Evolutionary conservation across 352 stramenopile genomes (phyloP), one percentile per base, ranked within the genome.

Genomic region (Globisporangium solare): DNA sequence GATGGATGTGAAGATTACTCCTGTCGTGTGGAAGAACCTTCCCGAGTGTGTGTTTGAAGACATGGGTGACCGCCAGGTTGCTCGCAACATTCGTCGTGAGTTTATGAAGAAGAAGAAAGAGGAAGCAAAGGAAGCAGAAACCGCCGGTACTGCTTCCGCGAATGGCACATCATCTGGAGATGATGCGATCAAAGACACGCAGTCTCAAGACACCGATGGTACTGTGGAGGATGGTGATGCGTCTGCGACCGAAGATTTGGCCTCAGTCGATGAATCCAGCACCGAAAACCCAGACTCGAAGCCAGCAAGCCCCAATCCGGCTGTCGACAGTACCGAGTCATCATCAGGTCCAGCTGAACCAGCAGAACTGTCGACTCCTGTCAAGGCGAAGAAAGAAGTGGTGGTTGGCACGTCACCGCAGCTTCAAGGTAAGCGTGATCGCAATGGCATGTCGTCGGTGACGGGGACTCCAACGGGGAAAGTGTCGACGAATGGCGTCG

Each of bases 101-200:
- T 80, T 82, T 47, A 76, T 94, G 58, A 89, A 86, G 47, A 91
- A 90, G 66, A 95, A 92, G 63, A 94, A 92, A 41, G 84, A 93
- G 39, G 83, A 95, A 22, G 86, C 91, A 54, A 81, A 86, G 48
- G 79, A 82, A 10, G 69, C 68, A 10, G 79, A 87, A 41, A 61
- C 64, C 20, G 67, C 68, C 32, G 67, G 60, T 18, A 64, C 64
- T 37, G 70, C 67, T 20, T 76, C 65, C 22, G 67, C 67, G 2
- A 48, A 48, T 27, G 35, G 46, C 42, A 46, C 61, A 10, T 70
- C 66, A 32, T 82, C 75, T 8, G 56, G 67, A 18, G 78, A 90
- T 59, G 78, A 90, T 14, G 63, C 67, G 27, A 65, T 61, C 49
- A 86, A 87, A 49, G 72, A 78, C 49, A 48, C 47, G 13, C 67